Percentiles rank a stretch among this genome's conserved stretches.
Conservation (phyloP, 768 basidiomycete species). For the Multifurca ochricompacta region DNA sequence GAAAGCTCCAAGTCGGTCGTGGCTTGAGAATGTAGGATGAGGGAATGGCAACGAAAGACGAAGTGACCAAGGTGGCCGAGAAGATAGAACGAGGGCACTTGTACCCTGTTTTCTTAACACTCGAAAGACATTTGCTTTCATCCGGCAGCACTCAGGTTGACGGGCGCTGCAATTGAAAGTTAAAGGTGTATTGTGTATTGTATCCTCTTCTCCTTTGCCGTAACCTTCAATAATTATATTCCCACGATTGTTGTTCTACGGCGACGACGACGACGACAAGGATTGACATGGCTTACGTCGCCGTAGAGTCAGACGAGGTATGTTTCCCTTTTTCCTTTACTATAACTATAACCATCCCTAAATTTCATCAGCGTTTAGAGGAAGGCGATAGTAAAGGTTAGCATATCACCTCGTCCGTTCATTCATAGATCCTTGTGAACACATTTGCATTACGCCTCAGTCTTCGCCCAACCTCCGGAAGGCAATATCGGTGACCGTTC, state of each 20-base stretch:
- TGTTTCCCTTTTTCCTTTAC: conserved; percentile 16
- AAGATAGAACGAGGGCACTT: conserved; percentile 3
- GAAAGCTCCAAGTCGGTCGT: background rate
- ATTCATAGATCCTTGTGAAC: background rate
- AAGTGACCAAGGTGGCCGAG: background rate
- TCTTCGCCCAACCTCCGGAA: conserved; percentile 5
- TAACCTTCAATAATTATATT: background rate
- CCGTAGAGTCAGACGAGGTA: conserved; percentile 66
- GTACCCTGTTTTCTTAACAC: conserved; percentile 23
- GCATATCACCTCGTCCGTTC: background rate
- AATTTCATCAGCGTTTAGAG: conserved; percentile 39
- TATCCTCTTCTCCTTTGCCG: too few relatives aligned
- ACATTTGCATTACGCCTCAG: background rate
- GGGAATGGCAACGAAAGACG: background rate
- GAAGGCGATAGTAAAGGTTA: conserved; percentile 28
- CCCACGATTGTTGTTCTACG: background rate
- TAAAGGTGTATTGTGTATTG: too few relatives aligned
- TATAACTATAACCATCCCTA: background rate
- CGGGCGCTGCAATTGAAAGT: too few relatives aligned
- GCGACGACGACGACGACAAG: background rate
- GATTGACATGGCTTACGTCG: conserved; percentile 55
- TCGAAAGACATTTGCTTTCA: conserved; percentile 9
- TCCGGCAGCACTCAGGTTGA: background rate
- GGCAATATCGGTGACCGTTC: background rate
- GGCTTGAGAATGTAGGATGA: background rate